Evolutionary conservation across 2,329 filamentous ascomycete species (phyloP).

Genomic region (Endoconidiophora laricicola): DNA sequence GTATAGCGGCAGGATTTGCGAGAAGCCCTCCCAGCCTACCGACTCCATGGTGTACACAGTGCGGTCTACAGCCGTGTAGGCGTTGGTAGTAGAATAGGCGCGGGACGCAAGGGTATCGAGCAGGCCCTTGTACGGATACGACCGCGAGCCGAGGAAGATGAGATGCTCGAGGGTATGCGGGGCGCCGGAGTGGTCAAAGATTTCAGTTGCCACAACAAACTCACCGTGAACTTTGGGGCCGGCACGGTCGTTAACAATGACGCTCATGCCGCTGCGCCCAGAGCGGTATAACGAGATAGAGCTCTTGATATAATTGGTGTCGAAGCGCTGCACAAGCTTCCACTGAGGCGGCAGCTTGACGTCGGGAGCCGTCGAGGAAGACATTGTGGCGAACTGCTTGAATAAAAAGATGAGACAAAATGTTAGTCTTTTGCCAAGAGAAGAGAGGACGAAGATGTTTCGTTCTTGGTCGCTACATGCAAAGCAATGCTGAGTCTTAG

Average conservation of each 20-base stretch:
- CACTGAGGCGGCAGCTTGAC: slow-evolving; percentile 11
- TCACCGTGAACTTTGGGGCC: slow-evolving; percentile 93
- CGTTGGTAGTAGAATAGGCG: slow-evolving; percentile 87
- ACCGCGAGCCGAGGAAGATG: slow-evolving; percentile 81
- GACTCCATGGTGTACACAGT: slow-evolving; percentile 92
- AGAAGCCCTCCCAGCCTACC: slow-evolving; percentile 92
- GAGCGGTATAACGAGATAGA: slow-evolving; percentile 93
- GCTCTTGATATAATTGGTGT: slow-evolving; percentile 76
- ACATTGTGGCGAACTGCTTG: slow-evolving; percentile 5
- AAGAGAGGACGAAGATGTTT: neutral
- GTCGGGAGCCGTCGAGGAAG: neutral
- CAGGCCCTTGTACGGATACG: slow-evolving; percentile 85
- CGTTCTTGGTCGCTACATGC: neutral
- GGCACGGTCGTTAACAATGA: slow-evolving; percentile 78
- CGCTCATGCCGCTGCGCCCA: slow-evolving; percentile 81
- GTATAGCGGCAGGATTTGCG: slow-evolving; percentile 86
- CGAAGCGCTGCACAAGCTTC: slow-evolving; percentile 56
- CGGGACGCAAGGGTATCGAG: slow-evolving; percentile 86
- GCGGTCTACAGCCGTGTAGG: slow-evolving; percentile 92
- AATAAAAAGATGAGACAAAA: neutral
- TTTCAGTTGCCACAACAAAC: slow-evolving; percentile 91
- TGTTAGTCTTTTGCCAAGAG: neutral
- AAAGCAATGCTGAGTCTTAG: neutral
- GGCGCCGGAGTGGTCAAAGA: slow-evolving; percentile 89
- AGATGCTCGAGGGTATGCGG: slow-evolving; percentile 75